Base-by-base conservation (phyloP, 2,329 filamentous ascomycete genomes). In the Phialocephala sp. region DNA sequence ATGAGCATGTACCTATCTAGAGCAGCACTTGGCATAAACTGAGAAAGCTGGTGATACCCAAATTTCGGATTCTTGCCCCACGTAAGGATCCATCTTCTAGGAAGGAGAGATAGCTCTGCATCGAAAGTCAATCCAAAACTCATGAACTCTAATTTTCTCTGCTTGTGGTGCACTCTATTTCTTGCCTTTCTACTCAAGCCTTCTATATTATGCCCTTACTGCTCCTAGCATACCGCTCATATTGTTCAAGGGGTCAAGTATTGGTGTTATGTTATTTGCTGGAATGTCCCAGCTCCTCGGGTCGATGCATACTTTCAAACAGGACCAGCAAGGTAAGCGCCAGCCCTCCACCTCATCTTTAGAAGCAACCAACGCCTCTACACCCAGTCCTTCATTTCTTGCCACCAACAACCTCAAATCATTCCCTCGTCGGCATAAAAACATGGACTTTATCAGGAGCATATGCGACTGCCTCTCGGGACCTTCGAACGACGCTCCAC, bases 51-150 rank as follows among this genome's bases (percentile, higher is more conserved):
- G 58, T 68, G 71, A 75, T 75, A 73, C 72, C 73, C 73, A 41
- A 65, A 69, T 63, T 70, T 73, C 67, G 69, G 50, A 66, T 65
- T 65, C 63, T 70, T 72, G 69, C 71, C 64, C 62, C 22, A 60
- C 61, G 70, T 71, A 70, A 64, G 60, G 65, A 66, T 68, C 63
- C 61, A 68, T 70, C 67, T 71, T 71, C 64, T 60, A 43, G 63
- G 68, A 54, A 64, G 67, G 65, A 72, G 69, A 75, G 71, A 75
- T 74, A 73, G 72, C 68, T 72, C 69, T 76, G 66, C 71, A 73
- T 69, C 64, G 71, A 73, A 76, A 73, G 70, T 71, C 69, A 76
- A 76, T 72, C 68, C 54, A 73, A 54, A 73, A 64, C 69, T 76
- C 69, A 72, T 76, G 72, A 69, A 70, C 69, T 70, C 66, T 47